Base-by-base conservation (phyloP, 345 rosid species). In the Gossypium bickii region DNA sequence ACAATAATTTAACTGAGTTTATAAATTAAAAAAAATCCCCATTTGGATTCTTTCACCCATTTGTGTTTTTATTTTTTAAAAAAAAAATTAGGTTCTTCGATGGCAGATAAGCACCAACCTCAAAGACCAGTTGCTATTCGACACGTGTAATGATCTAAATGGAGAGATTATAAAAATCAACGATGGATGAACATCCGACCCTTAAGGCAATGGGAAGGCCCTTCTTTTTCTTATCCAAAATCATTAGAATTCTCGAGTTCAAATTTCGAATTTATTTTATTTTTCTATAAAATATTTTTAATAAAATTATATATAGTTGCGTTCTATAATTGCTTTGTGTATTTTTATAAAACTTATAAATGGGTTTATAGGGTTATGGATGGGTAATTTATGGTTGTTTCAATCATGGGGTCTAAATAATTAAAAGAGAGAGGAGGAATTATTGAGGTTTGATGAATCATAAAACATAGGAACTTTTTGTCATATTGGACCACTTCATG, bases 91-190 rank as follows among this genome's bases (percentile, higher is more conserved):
- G 44, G 45, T 16, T 16, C 41, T 9, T 13, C 2, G 9, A 5
- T 51, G 79, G 63, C 83, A 78, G 74, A 44, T 76, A 74, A 65
- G 75, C 74, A 47, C 45, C 29, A 29, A 6, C 61, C 5, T 20
- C 5, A 9, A 45, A 24, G 24, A 60, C 56, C 15, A 56, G 29
- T 61, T 12, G 16, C 12, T 9, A 22, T 16, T 3, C 20, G 45
- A 64, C 75, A 70, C 72, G 47, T 53, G 77, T 16, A 52, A 9
- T 11, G 49, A 77, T 48, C 59, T 9, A 7, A 3, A 34, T 3
- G 61, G 44, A 2, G 2, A 58, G 44, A 27, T 53, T 34, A 13
- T 12, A 9, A 12, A 41, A 41, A 55, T 80, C 82, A 10, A 78
- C 60, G 82, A 78, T 72, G 27, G 9, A 44, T 0, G 52, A 10